phyloP scores from a whole-genome alignment of 2,329 filamentous ascomycete genomes.

The Phialophora chinensis region DNA sequence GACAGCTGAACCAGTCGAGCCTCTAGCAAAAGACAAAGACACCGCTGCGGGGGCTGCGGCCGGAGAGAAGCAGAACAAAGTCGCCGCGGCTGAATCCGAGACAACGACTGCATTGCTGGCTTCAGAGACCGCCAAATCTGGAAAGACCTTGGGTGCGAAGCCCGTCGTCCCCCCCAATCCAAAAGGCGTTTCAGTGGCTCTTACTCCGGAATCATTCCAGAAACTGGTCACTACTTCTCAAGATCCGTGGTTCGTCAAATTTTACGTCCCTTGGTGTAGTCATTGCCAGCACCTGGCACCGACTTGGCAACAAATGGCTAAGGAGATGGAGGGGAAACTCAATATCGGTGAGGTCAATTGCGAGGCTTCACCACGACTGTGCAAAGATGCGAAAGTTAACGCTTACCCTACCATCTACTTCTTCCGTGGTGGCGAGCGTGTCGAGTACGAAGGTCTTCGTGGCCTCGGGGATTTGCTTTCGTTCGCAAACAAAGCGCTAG shows the following conservation, averaged over 20 bases:
- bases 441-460: constrained; percentile 90
- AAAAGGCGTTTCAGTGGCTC: constrained; percentile 72
- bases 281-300: constrained; percentile 94
- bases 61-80: constrained; percentile 51
- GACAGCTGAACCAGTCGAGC: constrained; percentile 46
- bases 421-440: constrained; percentile 87
- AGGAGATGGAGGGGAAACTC: constrained; percentile 85
- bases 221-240: constrained; percentile 81
- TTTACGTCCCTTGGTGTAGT: constrained; percentile 96
- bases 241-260: constrained; percentile 98
- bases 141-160: constrained; percentile 59
- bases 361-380: constrained; percentile 82
- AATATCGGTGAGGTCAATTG: constrained; percentile 98
- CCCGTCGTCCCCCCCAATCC: constrained; percentile 68
- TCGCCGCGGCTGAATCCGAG: constrained; percentile 44
- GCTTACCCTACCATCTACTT: constrained; percentile 90
- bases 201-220: constrained; percentile 87
- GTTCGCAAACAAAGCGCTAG: constrained; percentile 85
- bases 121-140: constrained; percentile 47
- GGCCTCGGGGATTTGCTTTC: constrained; percentile 87
- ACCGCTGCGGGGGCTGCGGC: constrained; percentile 47
- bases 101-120: constrained; percentile 42
- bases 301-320: constrained; percentile 86
- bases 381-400: constrained; percentile 81
- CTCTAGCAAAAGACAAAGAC: constrained; percentile 52